These are phyloP conservation scores for Acanthamoeba rhysodes DNA, from an alignment of 208 protist species.

Conservation along the genomic window DNA sequence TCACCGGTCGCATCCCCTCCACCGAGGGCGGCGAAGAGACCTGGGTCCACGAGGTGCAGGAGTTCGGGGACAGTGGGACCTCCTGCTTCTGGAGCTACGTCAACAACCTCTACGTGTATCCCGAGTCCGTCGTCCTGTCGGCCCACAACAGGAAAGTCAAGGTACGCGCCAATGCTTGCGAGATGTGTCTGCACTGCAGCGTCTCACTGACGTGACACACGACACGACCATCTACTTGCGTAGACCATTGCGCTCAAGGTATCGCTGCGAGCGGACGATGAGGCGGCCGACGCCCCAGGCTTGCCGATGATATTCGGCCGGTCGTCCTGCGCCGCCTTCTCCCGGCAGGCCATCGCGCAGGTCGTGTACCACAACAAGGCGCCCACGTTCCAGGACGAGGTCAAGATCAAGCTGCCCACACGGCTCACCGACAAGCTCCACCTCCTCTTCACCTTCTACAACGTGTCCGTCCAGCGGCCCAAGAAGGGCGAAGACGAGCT, in stretches of 20 bases:
- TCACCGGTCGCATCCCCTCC: background rate
- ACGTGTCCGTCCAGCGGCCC: slow-evolving; percentile 77
- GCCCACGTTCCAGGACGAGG: slow-evolving; percentile 77
- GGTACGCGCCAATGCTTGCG: background rate
- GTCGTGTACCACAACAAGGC: slow-evolving; percentile 73
- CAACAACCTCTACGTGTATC: slow-evolving; percentile 78
- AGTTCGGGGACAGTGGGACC: slow-evolving; percentile 4
- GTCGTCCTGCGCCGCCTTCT: slow-evolving; percentile 32
- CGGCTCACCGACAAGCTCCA: slow-evolving; percentile 77
- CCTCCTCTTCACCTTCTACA: slow-evolving; percentile 87
- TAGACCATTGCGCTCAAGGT: slow-evolving; percentile 61
- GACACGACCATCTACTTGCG: background rate
- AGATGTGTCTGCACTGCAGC: background rate
- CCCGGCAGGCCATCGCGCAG: slow-evolving; percentile 32
- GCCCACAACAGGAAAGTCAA: slow-evolving; percentile 75
- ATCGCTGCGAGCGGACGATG: slow-evolving; percentile 21
- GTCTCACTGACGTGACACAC: background rate
- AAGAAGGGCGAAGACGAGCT: slow-evolving; percentile 77
- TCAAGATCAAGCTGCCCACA: slow-evolving; percentile 84
- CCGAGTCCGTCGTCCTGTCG: slow-evolving; percentile 62
- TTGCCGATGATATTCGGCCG: slow-evolving; percentile 50
- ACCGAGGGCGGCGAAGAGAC: slow-evolving; percentile 5
- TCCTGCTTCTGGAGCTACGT: slow-evolving; percentile 69
- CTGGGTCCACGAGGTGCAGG: slow-evolving; percentile 67
- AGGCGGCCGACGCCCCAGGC: background rate